These are phyloP conservation scores for Sphaceloma murrayae DNA, from an alignment of 2,329 filamentous ascomycete species.

Conservation along the genomic window DNA sequence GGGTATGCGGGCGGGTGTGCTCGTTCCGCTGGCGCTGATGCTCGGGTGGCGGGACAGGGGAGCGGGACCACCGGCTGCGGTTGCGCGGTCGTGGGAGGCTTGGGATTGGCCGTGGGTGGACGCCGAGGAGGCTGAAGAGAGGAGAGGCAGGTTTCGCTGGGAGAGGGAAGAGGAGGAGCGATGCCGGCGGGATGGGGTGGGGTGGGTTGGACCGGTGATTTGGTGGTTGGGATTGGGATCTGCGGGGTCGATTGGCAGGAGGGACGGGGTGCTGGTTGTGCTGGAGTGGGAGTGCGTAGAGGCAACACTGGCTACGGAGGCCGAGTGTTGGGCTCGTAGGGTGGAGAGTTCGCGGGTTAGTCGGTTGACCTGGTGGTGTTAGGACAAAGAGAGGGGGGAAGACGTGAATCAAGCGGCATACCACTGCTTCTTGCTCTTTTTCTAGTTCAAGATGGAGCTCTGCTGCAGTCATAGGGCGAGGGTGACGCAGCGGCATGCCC, in stretches of 20 bases:
- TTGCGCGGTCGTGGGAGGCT: slow-evolving; percentile 29
- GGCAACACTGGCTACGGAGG: slow-evolving; percentile 51
- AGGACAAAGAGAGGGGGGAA: too few species aligned
- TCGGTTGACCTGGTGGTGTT: slow-evolving; percentile 63
- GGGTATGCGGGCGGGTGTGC: slow-evolving; percentile 28
- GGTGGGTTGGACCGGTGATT: slow-evolving; percentile 41
- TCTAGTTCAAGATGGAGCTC: slow-evolving; percentile 85
- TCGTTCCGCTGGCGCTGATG: slow-evolving; percentile 24
- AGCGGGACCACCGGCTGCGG: slow-evolving; percentile 23
- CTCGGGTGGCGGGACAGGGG: slow-evolving; percentile 28
- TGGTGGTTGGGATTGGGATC: slow-evolving; percentile 39
- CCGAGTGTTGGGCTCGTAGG: slow-evolving; percentile 58
- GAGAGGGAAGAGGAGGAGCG: slow-evolving; percentile 28
- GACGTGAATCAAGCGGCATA: slow-evolving; percentile 39
- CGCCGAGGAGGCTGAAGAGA: slow-evolving; percentile 16
- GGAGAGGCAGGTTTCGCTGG: slow-evolving; percentile 19
- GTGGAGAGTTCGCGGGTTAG: slow-evolving; percentile 79
- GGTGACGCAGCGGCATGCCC: slow-evolving; percentile 62
- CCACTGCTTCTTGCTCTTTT: slow-evolving; percentile 90
- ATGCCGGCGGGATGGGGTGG: slow-evolving; percentile 47
- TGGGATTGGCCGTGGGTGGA: slow-evolving; percentile 26
- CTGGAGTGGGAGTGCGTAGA: slow-evolving; percentile 46
- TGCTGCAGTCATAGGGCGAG: slow-evolving; percentile 74
- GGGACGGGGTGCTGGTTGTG: slow-evolving; percentile 34
- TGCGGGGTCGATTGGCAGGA: slow-evolving; percentile 35